Conservation (phyloP, 1,284 basidiomycete genomes). For the Lentinula novae-zelandiae region DNA sequence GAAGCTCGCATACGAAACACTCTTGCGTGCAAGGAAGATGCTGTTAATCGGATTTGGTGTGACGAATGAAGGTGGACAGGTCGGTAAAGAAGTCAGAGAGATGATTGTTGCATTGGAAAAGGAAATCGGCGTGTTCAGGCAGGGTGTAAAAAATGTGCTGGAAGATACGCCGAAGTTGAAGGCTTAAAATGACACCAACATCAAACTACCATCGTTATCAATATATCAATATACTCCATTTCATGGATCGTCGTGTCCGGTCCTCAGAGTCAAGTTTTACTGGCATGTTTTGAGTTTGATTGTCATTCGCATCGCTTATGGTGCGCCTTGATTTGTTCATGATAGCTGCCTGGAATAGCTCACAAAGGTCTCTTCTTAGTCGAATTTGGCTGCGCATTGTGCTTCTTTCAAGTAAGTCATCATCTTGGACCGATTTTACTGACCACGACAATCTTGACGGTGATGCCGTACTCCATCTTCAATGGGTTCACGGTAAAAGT, state of each 20-base stretch:
- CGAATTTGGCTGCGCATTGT: neutral
- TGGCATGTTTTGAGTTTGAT: neutral
- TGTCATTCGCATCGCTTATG: neutral
- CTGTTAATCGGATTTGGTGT: slow-evolving; percentile 60
- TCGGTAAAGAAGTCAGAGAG: slow-evolving; percentile 55
- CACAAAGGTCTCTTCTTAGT: neutral
- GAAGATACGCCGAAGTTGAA: slow-evolving; percentile 26
- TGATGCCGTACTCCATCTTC: neutral
- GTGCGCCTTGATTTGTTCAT: neutral
- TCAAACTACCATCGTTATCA: neutral
- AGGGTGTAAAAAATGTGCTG: slow-evolving; percentile 46
- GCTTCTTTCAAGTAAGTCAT: neutral
- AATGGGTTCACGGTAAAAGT: neutral
- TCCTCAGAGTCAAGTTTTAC: neutral
- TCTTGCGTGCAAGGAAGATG: slow-evolving; percentile 58
- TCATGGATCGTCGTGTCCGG: neutral
- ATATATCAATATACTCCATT: neutral
- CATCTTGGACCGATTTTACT: neutral
- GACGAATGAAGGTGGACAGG: slow-evolving; percentile 56
- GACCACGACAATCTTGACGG: neutral
- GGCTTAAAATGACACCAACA: neutral
- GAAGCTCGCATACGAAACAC: slow-evolving; percentile 57
- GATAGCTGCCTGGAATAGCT: neutral
- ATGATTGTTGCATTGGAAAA: slow-evolving; percentile 56
- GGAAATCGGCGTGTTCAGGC: slow-evolving; percentile 65